A percentile compares a stretch with the other conserved stretches of the same genome.
Evolutionary conservation across 805 yeast species (phyloP).

Genomic region (Cyberlindnera mycetangii): DNA sequence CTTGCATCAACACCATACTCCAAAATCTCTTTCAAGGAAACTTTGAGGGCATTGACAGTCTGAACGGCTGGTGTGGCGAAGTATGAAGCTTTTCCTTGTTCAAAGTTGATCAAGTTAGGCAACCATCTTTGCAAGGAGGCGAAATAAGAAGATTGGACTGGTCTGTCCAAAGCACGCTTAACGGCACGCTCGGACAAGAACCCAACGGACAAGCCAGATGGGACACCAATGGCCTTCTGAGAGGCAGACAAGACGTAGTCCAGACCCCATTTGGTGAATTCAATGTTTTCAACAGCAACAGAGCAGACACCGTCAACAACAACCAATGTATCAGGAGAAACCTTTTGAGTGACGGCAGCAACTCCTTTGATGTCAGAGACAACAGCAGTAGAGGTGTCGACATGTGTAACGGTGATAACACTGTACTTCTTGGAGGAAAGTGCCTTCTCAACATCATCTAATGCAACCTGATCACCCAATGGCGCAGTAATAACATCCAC

Average conservation of each 20-base stretch:
- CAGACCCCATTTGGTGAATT: slow-evolving; percentile 86
- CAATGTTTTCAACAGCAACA: slow-evolving; percentile 80
- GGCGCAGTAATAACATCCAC: slow-evolving; percentile 73
- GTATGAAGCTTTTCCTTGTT: slow-evolving; percentile 75
- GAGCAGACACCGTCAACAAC: slow-evolving; percentile 96
- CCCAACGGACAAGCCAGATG: slow-evolving; percentile 84
- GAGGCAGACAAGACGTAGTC: slow-evolving; percentile 90
- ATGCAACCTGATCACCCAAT: slow-evolving; percentile 68
- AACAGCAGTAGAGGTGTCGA: slow-evolving; percentile 96
- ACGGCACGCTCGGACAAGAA: slow-evolving; percentile 76
- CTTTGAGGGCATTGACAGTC: slow-evolving; percentile 75
- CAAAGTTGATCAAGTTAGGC: slow-evolving; percentile 86
- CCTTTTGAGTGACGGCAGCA: slow-evolving; percentile 54
- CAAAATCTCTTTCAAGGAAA: slow-evolving; percentile 70
- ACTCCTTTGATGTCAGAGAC: slow-evolving; percentile 66
- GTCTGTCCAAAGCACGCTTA: slow-evolving; percentile 49
- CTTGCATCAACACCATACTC: slow-evolving; percentile 53
- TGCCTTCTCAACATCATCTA: slow-evolving; percentile 51
- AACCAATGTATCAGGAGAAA: slow-evolving; percentile 77
- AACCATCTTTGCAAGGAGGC: slow-evolving; percentile 81
- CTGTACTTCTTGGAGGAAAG: slow-evolving; percentile 53
- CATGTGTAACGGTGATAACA: slow-evolving; percentile 85
- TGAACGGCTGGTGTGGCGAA: slow-evolving; percentile 98
- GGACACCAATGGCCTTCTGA: slow-evolving; percentile 93
- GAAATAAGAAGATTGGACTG: slow-evolving; percentile 47